Evolutionary conservation across 2,329 filamentous ascomycete genomes (phyloP).

Genomic region (Leptographium galeiforme): DNA sequence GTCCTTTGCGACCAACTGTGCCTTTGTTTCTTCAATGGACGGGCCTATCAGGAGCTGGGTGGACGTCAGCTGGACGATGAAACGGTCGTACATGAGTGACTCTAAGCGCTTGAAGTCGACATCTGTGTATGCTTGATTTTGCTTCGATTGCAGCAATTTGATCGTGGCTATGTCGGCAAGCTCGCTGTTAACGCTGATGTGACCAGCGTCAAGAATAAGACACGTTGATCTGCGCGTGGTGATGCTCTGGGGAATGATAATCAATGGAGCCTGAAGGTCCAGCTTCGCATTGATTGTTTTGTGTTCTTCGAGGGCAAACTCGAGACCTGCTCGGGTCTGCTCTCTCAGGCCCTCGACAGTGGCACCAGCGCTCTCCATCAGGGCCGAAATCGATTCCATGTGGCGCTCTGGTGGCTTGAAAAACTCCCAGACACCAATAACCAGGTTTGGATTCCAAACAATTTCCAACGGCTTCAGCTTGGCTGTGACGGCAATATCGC

Average conservation of each 20-base stretch:
- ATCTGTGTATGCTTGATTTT: conserved; percentile 74
- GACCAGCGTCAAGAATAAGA: conserved; percentile 89
- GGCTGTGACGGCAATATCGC: conserved; percentile 78
- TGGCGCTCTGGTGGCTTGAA: conserved; percentile 93
- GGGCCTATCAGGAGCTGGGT: conserved; percentile 93
- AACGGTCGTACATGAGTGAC: conserved; percentile 94
- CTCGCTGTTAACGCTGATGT: conserved; percentile 87
- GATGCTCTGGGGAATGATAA: conserved; percentile 92
- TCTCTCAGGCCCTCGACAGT: conserved; percentile 91
- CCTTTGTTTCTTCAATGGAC: conserved; percentile 79
- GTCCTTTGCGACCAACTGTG: conserved; percentile 57
- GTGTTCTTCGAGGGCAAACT: conserved; percentile 94
- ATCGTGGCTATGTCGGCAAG: conserved; percentile 85
- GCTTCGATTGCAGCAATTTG: conserved; percentile 80
- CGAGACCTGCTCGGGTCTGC: conserved; percentile 87
- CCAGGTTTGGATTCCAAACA: conserved; percentile 90
- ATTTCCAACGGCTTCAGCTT: conserved; percentile 94
- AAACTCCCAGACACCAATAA: conserved; percentile 84
- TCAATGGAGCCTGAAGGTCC: conserved; percentile 87
- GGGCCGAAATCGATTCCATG: conserved; percentile 93
- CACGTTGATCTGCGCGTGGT: conserved; percentile 69
- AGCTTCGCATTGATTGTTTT: conserved; percentile 95
- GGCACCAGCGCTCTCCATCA: conserved; percentile 90
- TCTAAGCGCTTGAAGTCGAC: conserved; percentile 82
- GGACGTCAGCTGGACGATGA: conserved; percentile 80